Evolutionary conservation across 768 basidiomycete species (phyloP).

Genomic region (Russula olivacea): DNA sequence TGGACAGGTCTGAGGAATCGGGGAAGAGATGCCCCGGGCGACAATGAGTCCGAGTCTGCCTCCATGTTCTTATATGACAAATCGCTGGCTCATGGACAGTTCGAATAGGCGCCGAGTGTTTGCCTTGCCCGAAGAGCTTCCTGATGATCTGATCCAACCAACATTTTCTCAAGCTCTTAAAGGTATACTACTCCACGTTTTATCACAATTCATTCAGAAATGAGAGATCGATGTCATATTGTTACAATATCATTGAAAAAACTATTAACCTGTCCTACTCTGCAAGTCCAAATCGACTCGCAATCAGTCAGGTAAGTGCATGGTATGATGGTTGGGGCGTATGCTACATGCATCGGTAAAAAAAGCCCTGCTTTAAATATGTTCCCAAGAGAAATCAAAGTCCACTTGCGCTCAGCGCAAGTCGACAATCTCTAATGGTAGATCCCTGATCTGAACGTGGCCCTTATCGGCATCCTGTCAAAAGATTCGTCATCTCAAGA

Average conservation of each 20-base stretch:
- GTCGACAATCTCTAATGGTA: constrained; percentile 78
- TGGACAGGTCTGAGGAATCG: constrained; percentile 21
- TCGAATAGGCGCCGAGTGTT: not conserved
- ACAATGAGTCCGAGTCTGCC: not conserved
- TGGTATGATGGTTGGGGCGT: not conserved
- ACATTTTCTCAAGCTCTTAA: no score
- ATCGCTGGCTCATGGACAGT: not conserved
- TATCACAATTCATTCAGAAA: not conserved
- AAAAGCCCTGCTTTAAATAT: constrained; percentile 7
- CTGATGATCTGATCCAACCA: no score
- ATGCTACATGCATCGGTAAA: constrained; percentile 7
- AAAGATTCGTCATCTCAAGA: not conserved
- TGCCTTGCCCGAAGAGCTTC: no score
- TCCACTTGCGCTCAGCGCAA: constrained; percentile 39
- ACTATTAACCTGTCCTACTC: constrained; percentile 8
- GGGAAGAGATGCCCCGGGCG: constrained; percentile 7
- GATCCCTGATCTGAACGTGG: constrained; percentile 73
- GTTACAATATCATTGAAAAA: constrained; percentile 6
- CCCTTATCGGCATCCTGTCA: constrained; percentile 76
- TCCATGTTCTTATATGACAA: not conserved
- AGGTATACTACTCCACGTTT: no score
- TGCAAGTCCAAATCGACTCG: not conserved
- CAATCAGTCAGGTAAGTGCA: constrained; percentile 1
- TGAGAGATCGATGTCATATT: not conserved
- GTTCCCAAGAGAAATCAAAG: not conserved